Conservation (phyloP, 192 early-diverging fungal genomes). For the Pilaira anomala region DNA sequence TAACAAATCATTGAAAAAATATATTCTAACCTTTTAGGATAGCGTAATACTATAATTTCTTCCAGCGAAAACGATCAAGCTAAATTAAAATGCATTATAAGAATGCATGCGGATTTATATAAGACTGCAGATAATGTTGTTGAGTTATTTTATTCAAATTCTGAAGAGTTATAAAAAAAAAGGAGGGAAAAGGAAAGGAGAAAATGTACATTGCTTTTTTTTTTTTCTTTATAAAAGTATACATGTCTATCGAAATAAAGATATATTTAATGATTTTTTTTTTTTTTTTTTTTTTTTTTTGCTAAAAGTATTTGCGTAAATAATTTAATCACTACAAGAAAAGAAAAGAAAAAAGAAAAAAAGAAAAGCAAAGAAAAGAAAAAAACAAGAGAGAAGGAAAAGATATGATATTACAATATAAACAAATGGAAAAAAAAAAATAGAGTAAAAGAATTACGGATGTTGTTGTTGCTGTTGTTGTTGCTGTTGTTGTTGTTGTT, state of each 20-base stretch:
- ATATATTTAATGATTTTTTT: no score
- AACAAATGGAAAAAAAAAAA: background rate
- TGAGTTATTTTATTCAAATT: background rate
- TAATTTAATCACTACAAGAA: background rate
- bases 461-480: no score
- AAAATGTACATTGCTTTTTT: background rate
- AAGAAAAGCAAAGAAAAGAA: slow-evolving; percentile 1
- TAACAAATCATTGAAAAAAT: no score
- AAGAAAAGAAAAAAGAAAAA: slow-evolving; percentile 1
- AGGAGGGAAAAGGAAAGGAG: background rate
- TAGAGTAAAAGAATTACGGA: no score
- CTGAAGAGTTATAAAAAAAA: background rate
- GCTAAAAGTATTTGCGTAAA: background rate
- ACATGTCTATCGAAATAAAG: background rate
- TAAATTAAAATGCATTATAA: no score
- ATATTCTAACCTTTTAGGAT: no score
- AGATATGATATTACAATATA: slow-evolving; percentile 11
- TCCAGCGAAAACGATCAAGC: no score
- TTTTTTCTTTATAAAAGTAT: background rate
- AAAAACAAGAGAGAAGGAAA: background rate
- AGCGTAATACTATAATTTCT: no score
- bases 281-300: background rate
- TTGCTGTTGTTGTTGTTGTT: background rate
- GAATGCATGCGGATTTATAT: background rate
- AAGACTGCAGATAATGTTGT: background rate